Evolutionary conservation across 2,329 filamentous ascomycete species (phyloP), one percentile per base, ranked within the genome.

Genomic region (Karstenula rhodostoma): DNA sequence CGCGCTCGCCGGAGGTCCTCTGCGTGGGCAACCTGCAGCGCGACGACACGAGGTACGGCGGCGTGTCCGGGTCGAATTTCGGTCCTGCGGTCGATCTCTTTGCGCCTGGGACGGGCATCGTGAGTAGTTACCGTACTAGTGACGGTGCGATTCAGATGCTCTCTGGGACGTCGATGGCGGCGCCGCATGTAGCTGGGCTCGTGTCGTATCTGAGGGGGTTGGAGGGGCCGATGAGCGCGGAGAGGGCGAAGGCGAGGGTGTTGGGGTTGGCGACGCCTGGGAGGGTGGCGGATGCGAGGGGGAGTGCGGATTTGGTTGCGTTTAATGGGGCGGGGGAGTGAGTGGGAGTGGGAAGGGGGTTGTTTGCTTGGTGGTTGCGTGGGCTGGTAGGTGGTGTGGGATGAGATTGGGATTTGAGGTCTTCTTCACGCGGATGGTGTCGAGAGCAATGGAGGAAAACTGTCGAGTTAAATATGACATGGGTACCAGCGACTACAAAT

Each of bases 151-250:
- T 64, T 73, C 77, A 77, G 50, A 80, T 70, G 29, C 80, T 87
- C 67, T 84, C 80, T 15, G 88, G 87, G 35, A 90, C 88, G 6
- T 87, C 83, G 37, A 89, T 89, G 87, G 88, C 89, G 27, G 84
- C 84, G 13, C 89, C 89, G 1, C 89, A 91, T 73, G 83, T 91
- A 56, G 84, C 87, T 50, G 90, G 90, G 50, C 80, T 92, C 3
- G 87, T 87, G 15, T 88, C 88, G 29, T 92, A 91, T 77, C 78
- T 92, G 33, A 87, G 91, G 79, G 77, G 77, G n/a, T 74, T 84
- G 13, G 79, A 84, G 59, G 76, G 76, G 1, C 33, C 58, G 15
- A 64, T 56, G 15, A 67, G 57, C n/a, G 71, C 71, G 0, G 59
- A 59, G 12, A 57, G 27, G 15, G 51, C 71, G 25, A 72, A 66